Evolutionary conservation across 768 basidiomycete species (phyloP), one percentile per base, ranked within the genome.

Genomic region (Mrakia blollopis): DNA sequence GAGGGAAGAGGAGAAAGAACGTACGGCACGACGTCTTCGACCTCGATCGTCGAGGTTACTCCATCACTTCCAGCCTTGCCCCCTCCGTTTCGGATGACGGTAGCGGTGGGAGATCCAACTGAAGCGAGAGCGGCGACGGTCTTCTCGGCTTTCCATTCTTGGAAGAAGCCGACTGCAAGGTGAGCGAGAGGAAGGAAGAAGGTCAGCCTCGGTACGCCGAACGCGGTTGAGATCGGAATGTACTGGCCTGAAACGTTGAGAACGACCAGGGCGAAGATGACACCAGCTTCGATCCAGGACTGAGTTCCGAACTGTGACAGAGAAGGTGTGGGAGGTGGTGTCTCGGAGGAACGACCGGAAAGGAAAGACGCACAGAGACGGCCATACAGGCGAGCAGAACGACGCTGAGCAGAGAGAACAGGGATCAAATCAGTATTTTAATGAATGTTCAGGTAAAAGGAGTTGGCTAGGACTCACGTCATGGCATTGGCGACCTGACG

Each of bases 281-380:
- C 83, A 35, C 65, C 77, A 18, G 72, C 77, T 11, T 73, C 77
- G 67, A 78, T 78, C 77, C 77, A 78, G 47, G 74, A 72, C 52
- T 78, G 77, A 21, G 78, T 73, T 50, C 72, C 72, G 67, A 78
- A 77, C 75, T 68, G 67, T 25, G 75, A 76, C 39, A 54, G 69
- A 16, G 2, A 47, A 52, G 41, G 75, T 65, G 54, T 69, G 44
- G 14, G 52, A 37, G 32, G n/a, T 28, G 13, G 28, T 5, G 62
- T 28, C 23, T 23, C 16, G 18, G 62, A 37, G 39, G 57, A 41
- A 41, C 62, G 74, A 41, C 39, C 39, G 39, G 35, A n/a, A 62
- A 30, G 32, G 61, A 73, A 86, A 47, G 73, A 88, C 80, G 86
- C 82, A 37, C 88, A 14, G 87, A 88, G 14, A 89, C 84, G 5